Base-by-base conservation (phyloP, 768 basidiomycete genomes). In the Cyclocybe cylindracea region DNA sequence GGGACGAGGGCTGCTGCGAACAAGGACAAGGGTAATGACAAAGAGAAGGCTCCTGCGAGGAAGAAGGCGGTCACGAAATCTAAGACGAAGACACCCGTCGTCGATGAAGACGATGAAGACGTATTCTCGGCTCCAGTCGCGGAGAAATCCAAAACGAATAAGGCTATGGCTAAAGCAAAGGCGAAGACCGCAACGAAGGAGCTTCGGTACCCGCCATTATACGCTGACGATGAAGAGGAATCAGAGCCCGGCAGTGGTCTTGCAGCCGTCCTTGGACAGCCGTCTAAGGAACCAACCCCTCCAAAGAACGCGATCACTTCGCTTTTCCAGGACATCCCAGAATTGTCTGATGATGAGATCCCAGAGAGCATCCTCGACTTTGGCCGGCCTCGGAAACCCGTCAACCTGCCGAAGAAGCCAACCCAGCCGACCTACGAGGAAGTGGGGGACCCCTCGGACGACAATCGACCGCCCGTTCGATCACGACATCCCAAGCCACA, bases 1-100 rank as follows among this genome's bases (percentile, higher is more conserved):
- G 73, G 45, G 0, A 35, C 43, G 45, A 44, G 51, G 38, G 13
- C 44, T 35, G 36, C 39, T 5, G 48, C 44, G 8, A 38, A 40
- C 2, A 48, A 36, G 29, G 18, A 55, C 43, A 48, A 39, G 45
- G 41, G 50, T 35, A 40, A 60, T 38, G 56, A 54, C 39, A 37
- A 53, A 39, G 48, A 43, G n/a, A 16, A 40, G 16, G 48, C 46
- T 3, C 43, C 48, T 11, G 48, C 44, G 4, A 7, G 16, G 37
- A 38, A 4, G 3, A 38, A 38, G 14, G 32, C 33, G 11, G 14
- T 10, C 11, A 14, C 43, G 10, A 49, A 50, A 29, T n/a, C 38
- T 9, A 16, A 13, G 14, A 42, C 38, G 29, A 44, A 49, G 24
- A 24, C 24, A 5, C 24, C 24, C 0, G 24, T 24, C 24, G 24